phyloP scores from a whole-genome alignment of 1,139 yeast genomes.

The Debaryomyces nepalensis region DNA sequence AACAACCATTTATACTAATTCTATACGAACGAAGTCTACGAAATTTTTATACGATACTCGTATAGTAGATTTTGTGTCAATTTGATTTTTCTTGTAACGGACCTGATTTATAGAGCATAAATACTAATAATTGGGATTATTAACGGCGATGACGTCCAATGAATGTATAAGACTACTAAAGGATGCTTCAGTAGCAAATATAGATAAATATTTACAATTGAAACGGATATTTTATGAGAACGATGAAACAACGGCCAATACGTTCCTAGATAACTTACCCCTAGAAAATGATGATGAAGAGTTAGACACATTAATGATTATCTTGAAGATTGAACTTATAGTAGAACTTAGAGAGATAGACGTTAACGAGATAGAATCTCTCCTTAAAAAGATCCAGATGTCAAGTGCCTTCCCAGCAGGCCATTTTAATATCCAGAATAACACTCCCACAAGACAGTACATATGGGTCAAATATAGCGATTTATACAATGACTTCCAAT shows the following conservation, averaged over 20 bases:
- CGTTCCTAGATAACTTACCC: not conserved
- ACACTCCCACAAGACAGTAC: slow-evolving; percentile 10
- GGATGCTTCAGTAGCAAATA: not conserved
- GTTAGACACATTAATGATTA: slow-evolving; percentile 6
- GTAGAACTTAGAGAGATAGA: not conserved
- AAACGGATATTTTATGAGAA: not conserved
- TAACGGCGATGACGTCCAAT: not conserved
- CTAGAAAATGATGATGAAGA: slow-evolving; percentile 4
- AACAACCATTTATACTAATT: not conserved
- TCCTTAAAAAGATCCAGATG: slow-evolving; percentile 2
- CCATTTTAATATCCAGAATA: not conserved
- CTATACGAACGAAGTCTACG: not conserved
- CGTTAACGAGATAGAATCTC: not conserved
- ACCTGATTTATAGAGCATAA: too few species aligned
- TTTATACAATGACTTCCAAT: slow-evolving; percentile 37
- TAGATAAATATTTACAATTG: slow-evolving; percentile 4
- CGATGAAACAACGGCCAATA: slow-evolving; percentile 1
- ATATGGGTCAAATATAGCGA: slow-evolving; percentile 25
- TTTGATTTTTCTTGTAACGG: not conserved
- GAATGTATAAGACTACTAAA: not conserved
- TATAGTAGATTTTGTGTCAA: slow-evolving; percentile 4
- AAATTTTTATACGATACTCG: slow-evolving; percentile 8
- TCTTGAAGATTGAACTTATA: slow-evolving; percentile 9
- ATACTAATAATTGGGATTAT: not conserved
- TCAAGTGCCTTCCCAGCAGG: slow-evolving; percentile 8